phyloP scores from a whole-genome alignment of 371 early-diverging fungal species.

The Nematocida minor region DNA sequence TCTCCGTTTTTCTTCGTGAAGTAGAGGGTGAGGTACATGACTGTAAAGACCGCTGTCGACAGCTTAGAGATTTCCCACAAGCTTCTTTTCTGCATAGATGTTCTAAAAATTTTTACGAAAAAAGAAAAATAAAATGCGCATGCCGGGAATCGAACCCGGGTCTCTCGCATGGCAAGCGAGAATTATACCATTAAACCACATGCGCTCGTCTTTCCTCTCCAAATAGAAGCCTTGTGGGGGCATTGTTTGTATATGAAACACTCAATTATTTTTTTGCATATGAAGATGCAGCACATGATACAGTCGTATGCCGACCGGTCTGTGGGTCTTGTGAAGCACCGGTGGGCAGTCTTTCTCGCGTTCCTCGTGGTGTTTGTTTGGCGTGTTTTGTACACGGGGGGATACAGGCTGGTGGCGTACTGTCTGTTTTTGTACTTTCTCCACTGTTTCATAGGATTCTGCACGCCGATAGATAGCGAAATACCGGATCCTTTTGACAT shows the following conservation, averaged over 20 bases:
- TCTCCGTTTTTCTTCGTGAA: background rate
- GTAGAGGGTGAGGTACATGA: background rate
- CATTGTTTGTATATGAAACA: background rate
- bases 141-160: constrained; percentile 70
- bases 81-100: background rate
- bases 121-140: constrained; percentile 64
- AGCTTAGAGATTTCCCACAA: background rate
- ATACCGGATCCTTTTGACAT: constrained; percentile 65
- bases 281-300: constrained; percentile 49
- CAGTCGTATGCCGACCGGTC: constrained; percentile 61
- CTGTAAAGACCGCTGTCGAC: background rate
- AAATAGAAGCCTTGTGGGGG: background rate
- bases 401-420: constrained; percentile 63
- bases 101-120: background rate
- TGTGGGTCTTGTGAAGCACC: constrained; percentile 29
- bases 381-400: constrained; percentile 40
- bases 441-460: constrained; percentile 63
- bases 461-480: constrained; percentile 62
- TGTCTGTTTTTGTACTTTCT: constrained; percentile 62
- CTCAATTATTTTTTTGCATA: constrained; percentile 39
- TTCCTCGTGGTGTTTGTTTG: constrained; percentile 52
- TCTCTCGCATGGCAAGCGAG: constrained; percentile 68
- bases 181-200: constrained; percentile 68
- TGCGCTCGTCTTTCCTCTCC: constrained; percentile 53
- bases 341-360: constrained; percentile 55